Percentiles rank a stretch among this genome's conserved stretches.
These are phyloP conservation scores for Boletus fagicola DNA, from an alignment of 768 basidiomycete species.

Conservation along the genomic window DNA sequence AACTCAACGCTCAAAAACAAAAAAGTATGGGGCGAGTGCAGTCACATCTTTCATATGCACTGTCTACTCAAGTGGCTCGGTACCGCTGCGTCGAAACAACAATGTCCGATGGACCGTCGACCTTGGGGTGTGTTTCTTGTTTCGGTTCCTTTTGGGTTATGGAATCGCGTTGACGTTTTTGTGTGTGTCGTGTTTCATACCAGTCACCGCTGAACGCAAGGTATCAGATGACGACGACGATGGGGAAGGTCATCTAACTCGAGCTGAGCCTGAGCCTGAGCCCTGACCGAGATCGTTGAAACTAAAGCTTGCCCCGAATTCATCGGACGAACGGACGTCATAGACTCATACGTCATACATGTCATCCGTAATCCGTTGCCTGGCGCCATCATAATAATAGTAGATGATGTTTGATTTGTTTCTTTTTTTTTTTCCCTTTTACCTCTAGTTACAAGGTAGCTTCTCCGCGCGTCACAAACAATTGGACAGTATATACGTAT, in stretches of 20 bases:
- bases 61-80: conserved; percentile 96
- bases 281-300: background rate
- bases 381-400: too few species aligned
- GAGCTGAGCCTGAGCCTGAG: background rate
- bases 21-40: conserved; percentile 88
- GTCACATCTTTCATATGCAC: conserved; percentile 98
- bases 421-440: background rate
- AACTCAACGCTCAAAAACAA: too few species aligned
- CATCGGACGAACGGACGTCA: background rate
- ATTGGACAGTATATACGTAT: conserved; percentile 16
- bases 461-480: background rate
- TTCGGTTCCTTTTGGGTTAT: background rate
- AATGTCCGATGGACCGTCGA: conserved; percentile 98
- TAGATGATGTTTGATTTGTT: background rate
- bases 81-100: conserved; percentile 84
- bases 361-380: background rate
- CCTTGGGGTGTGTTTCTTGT: conserved; percentile 71
- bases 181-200: background rate
- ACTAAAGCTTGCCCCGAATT: background rate
- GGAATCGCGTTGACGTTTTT: background rate
- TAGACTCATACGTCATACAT: background rate
- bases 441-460: background rate
- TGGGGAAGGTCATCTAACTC: background rate
- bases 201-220: conserved; percentile 57
- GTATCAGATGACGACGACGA: conserved; percentile 24